Percentiles rank a stretch among this genome's conserved stretches.
Evolutionary conservation across 1,284 basidiomycete genomes (phyloP).

Genomic region (Irpex rosettiformis): DNA sequence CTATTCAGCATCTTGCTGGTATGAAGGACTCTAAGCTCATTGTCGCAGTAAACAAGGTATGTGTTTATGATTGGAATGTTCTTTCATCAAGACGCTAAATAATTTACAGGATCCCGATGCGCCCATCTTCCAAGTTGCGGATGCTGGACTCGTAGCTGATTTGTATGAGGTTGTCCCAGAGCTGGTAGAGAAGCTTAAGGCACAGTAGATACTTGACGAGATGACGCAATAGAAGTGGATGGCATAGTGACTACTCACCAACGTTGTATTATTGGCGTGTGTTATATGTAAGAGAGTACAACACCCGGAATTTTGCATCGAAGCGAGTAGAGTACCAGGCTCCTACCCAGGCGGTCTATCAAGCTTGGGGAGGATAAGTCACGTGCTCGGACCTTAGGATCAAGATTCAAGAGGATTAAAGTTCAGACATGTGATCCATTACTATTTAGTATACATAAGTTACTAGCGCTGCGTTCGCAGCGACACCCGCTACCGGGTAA

Average conservation of each 20-base stretch:
- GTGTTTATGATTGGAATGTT: slow-evolving; percentile 18
- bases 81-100: not conserved
- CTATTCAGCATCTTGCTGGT: slow-evolving; percentile 97
- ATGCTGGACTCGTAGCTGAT: slow-evolving; percentile 92
- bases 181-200: slow-evolving; percentile 80
- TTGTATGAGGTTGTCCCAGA: slow-evolving; percentile 88
- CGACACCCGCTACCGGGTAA: too few relatives aligned
- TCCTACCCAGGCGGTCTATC: too few relatives aligned
- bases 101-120: slow-evolving; percentile 83
- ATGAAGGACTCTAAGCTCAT: slow-evolving; percentile 99
- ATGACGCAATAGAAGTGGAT: not conserved
- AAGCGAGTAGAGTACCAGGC: too few relatives aligned
- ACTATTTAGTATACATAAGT: too few relatives aligned
- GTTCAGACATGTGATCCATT: too few relatives aligned
- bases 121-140: slow-evolving; percentile 98
- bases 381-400: too few relatives aligned
- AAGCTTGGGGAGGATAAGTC: too few relatives aligned
- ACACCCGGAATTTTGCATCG: too few relatives aligned
- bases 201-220: slow-evolving; percentile 26
- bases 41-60: slow-evolving; percentile 95
- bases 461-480: too few relatives aligned
- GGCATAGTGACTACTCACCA: too few relatives aligned
- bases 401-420: too few relatives aligned
- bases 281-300: too few relatives aligned
- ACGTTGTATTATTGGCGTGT: not conserved